phyloP scores from a whole-genome alignment of 352 stramenopile genomes.

The Saprolegnia parasitica region DNA sequence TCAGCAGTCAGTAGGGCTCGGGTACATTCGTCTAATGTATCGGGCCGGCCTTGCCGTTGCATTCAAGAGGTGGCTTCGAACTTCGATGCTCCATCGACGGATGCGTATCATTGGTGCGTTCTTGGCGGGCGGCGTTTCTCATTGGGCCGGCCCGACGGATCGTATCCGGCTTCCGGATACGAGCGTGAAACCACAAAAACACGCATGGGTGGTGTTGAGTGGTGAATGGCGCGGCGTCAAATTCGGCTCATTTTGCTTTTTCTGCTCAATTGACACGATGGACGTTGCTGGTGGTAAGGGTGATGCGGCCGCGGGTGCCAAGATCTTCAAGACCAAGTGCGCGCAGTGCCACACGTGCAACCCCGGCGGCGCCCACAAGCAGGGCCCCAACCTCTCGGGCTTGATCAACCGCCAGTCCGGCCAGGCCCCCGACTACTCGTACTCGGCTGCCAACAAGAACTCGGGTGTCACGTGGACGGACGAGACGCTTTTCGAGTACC shows the following conservation, averaged over 20 bases:
- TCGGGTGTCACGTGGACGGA: conserved; percentile 95
- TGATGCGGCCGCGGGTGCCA: conserved; percentile 85
- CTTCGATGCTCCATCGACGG: not conserved
- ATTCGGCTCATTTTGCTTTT: conserved; percentile 2
- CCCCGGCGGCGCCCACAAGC: conserved; percentile 93
- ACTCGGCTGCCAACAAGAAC: conserved; percentile 99
- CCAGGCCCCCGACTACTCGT: conserved; percentile 95
- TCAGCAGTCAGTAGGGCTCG: not conserved
- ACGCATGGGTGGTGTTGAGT: not conserved
- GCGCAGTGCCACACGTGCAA: conserved; percentile 92
- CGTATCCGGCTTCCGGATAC: not conserved
- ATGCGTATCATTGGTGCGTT: not conserved
- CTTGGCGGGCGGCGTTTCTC: too few species aligned
- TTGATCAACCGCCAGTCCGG: conserved; percentile 96
- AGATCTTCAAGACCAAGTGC: conserved; percentile 98
- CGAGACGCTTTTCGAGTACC: conserved; percentile 98
- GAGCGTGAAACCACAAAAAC: not conserved
- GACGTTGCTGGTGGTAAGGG: conserved; percentile 38
- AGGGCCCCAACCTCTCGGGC: conserved; percentile 97
- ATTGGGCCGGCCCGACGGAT: not conserved
- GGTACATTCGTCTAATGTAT: not conserved
- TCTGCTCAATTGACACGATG: conserved; percentile 9
- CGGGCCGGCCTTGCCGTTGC: not conserved
- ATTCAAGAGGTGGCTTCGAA: conserved; percentile 1
- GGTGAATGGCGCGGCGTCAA: not conserved